A percentile compares a stretch with the other conserved stretches of the same genome.
Evolutionary conservation across 495 filamentous ascomycete genomes (phyloP).

Genomic region (Penicillium alfredii): DNA sequence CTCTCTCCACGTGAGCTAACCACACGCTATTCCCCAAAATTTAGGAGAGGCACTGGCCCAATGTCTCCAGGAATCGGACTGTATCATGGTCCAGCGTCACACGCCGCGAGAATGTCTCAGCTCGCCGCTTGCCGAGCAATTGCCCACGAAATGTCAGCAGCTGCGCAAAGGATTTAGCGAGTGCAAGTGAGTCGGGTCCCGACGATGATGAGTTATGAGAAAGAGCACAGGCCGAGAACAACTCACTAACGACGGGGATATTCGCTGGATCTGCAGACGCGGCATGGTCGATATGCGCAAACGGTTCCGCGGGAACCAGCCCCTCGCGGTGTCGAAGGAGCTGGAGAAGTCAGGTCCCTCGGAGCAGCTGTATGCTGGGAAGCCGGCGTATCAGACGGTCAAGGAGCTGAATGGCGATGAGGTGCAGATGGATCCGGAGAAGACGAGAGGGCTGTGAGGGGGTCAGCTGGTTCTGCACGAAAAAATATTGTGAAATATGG

Average conservation of each 20-base stretch:
- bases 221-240: too few species aligned
- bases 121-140: constrained; percentile 64
- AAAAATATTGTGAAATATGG: too few species aligned
- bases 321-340: constrained; percentile 62
- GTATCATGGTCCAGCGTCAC: constrained; percentile 86
- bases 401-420: constrained; percentile 43
- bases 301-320: constrained; percentile 92
- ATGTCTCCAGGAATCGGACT: constrained; percentile 93
- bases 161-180: constrained; percentile 86
- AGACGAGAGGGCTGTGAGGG: constrained; percentile 35
- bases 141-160: constrained; percentile 87
- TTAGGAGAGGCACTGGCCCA: constrained; percentile 82
- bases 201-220: too few species aligned
- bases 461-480: too few species aligned
- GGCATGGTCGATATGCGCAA: constrained; percentile 99
- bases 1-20: constrained; percentile 8
- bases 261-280: too few species aligned
- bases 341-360: constrained; percentile 41
- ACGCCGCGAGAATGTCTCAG: constrained; percentile 82
- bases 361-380: constrained; percentile 73
- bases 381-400: constrained; percentile 57
- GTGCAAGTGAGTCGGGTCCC: constrained; percentile 79
- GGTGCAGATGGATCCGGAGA: constrained; percentile 47
- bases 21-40: constrained; percentile 8
- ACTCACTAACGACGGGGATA: too few species aligned